phyloP scores from a whole-genome alignment of 1,284 basidiomycete species.

The Hypsizygus ulmarius region DNA sequence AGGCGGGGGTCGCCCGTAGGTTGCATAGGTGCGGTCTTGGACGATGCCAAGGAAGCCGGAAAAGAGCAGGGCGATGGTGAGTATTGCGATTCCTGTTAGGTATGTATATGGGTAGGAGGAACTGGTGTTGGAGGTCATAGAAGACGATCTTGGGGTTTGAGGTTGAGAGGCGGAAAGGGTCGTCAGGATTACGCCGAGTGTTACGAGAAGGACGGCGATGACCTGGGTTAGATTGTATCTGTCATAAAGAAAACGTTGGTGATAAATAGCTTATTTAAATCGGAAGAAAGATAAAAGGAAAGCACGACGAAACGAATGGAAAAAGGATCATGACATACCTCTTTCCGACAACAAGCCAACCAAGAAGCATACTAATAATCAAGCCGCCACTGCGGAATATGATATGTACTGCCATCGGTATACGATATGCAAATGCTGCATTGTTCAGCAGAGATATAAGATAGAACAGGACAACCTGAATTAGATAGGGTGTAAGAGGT shows the following conservation, averaged over 20 bases:
- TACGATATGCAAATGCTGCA: slow-evolving; percentile 80
- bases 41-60: slow-evolving; percentile 82
- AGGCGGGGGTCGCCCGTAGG: slow-evolving; percentile 50
- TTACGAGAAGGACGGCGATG: slow-evolving; percentile 76
- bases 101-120: slow-evolving; percentile 46
- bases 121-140: slow-evolving; percentile 15
- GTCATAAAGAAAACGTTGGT: neutral
- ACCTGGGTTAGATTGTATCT: slow-evolving; percentile 74
- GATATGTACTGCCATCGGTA: slow-evolving; percentile 93
- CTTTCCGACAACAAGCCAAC: slow-evolving; percentile 60
- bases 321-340: slow-evolving; percentile 37
- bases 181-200: slow-evolving; percentile 78
- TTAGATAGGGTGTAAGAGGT: slow-evolving; percentile 72
- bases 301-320: slow-evolving; percentile 3
- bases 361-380: slow-evolving; percentile 76
- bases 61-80: slow-evolving; percentile 76
- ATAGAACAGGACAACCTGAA: slow-evolving; percentile 85
- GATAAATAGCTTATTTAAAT: neutral
- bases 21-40: slow-evolving; percentile 80
- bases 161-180: slow-evolving; percentile 70
- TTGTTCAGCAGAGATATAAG: slow-evolving; percentile 86
- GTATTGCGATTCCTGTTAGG: slow-evolving; percentile 68
- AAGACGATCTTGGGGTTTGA: slow-evolving; percentile 14
- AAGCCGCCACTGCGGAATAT: slow-evolving; percentile 92
- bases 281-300: neutral